Percentiles rank a stretch among this genome's conserved stretches.
These are phyloP conservation scores for Picocystis salinarum DNA, from an alignment of 139 green algal genomes.

Conservation along the genomic window DNA sequence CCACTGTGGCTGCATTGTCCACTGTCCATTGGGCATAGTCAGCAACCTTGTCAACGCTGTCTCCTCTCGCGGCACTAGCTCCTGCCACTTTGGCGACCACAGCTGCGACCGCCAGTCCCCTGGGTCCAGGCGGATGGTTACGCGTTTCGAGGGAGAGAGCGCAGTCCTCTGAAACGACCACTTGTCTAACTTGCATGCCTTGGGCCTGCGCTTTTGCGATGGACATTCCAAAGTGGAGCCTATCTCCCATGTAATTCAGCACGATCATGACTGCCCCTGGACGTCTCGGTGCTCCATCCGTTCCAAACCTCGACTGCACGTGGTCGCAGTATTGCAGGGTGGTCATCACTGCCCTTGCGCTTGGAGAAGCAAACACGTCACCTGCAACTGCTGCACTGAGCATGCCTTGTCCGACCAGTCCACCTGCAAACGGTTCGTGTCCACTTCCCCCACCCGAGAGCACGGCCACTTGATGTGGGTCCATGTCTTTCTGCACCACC, in stretches of 20 bases:
- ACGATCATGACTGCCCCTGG: slow-evolving; percentile 49
- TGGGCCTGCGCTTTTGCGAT: slow-evolving; percentile 56
- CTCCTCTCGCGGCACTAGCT: slow-evolving; percentile 37
- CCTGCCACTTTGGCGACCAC: slow-evolving; percentile 71
- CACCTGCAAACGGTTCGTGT: no score
- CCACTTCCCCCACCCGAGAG: no score
- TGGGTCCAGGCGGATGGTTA: slow-evolving; percentile 26
- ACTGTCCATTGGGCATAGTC: slow-evolving; percentile 20
- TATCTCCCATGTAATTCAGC: slow-evolving; percentile 84
- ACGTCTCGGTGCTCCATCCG: slow-evolving; percentile 31
- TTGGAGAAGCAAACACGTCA: slow-evolving; percentile 63
- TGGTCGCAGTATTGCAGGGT: neutral
- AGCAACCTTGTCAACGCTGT: slow-evolving; percentile 28
- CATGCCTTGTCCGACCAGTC: slow-evolving; percentile 67
- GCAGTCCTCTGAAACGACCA: slow-evolving; percentile 43
- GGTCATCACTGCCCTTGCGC: slow-evolving; percentile 46
- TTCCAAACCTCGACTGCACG: no score
- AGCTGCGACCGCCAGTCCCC: slow-evolving; percentile 65
- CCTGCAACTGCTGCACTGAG: slow-evolving; percentile 71
- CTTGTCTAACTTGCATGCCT: slow-evolving; percentile 22
- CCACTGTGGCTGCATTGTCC: slow-evolving; percentile 33
- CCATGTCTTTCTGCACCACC: no score
- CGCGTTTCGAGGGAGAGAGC: neutral
- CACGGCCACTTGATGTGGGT: no score
- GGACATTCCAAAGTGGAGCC: slow-evolving; percentile 79